A percentile compares a stretch with the other conserved stretches of the same genome.
These are phyloP conservation scores for Backusella circina DNA, from an alignment of 192 early-diverging fungal genomes.

Conservation along the genomic window DNA sequence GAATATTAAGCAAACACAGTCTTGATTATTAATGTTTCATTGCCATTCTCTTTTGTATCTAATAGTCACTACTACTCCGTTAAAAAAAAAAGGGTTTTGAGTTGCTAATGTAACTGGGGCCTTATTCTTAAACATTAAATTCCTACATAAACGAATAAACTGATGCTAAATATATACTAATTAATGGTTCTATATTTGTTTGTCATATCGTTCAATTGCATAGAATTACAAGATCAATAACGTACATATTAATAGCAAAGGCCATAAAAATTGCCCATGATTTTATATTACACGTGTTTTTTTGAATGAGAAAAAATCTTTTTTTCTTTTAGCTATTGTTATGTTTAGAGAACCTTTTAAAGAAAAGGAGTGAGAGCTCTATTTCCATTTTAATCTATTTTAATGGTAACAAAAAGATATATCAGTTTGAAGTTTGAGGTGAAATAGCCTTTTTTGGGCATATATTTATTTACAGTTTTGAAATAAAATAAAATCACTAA, in stretches of 20 bases:
- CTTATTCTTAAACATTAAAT: neutral
- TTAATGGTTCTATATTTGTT: neutral
- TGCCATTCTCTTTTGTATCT: neutral
- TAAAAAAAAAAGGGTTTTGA: neutral
- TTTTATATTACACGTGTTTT: neutral
- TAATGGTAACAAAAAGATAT: neutral
- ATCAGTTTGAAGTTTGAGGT: neutral
- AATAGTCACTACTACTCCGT: neutral
- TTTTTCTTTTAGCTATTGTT: neutral
- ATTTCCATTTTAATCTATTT: neutral
- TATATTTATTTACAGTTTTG: neutral
- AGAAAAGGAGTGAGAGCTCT: neutral
- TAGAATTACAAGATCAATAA: neutral
- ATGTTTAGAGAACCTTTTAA: neutral
- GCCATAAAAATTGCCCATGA: neutral
- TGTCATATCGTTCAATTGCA: neutral
- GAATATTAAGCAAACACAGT: neutral
- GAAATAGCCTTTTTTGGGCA: neutral
- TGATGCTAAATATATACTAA: neutral
- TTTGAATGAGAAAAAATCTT: neutral
- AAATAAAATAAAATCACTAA: neutral
- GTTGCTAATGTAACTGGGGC: neutral
- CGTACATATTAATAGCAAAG: neutral
- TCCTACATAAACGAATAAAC: neutral
- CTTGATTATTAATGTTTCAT: neutral